A percentile compares a stretch with the other conserved stretches of the same genome.
Evolutionary conservation across 768 basidiomycete genomes (phyloP).

Genomic region (Collybiopsis confluens): DNA sequence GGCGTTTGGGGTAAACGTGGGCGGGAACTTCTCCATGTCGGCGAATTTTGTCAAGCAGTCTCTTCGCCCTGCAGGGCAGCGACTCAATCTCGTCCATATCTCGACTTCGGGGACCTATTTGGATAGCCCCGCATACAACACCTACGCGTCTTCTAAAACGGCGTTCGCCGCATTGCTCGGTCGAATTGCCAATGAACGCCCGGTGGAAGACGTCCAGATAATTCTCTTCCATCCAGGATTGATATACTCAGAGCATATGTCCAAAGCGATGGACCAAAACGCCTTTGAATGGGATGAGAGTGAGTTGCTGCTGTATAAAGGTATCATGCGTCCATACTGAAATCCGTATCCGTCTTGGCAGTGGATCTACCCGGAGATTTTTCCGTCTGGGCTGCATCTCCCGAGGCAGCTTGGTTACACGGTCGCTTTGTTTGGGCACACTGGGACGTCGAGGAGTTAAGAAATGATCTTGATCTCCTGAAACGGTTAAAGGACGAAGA

Average conservation of each 20-base stretch:
- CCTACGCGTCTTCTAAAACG: background rate
- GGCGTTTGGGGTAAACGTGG: background rate
- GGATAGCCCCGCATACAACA: background rate
- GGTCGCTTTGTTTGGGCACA: slow-evolving; percentile 1
- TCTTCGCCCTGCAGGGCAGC: background rate
- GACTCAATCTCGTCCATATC: background rate
- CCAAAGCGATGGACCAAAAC: background rate
- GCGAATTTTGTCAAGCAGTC: background rate
- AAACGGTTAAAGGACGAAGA: background rate
- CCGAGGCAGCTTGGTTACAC: slow-evolving; percentile 3
- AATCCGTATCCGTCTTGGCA: background rate
- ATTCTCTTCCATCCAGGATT: background rate
- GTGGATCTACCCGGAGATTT: slow-evolving; percentile 1
- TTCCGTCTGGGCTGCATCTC: slow-evolving; percentile 2
- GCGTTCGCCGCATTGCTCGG: background rate
- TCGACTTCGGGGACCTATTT: background rate
- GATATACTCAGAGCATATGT: background rate
- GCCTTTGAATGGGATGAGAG: background rate
- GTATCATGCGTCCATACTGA: background rate
- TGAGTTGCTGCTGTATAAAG: background rate
- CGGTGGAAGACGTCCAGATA: background rate
- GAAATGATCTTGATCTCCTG: background rate
- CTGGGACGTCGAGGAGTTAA: slow-evolving; percentile 1
- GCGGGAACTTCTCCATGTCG: background rate
- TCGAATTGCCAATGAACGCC: background rate